phyloP scores from a whole-genome alignment of 208 protist genomes.

The Trypanosoma platydactyli region DNA sequence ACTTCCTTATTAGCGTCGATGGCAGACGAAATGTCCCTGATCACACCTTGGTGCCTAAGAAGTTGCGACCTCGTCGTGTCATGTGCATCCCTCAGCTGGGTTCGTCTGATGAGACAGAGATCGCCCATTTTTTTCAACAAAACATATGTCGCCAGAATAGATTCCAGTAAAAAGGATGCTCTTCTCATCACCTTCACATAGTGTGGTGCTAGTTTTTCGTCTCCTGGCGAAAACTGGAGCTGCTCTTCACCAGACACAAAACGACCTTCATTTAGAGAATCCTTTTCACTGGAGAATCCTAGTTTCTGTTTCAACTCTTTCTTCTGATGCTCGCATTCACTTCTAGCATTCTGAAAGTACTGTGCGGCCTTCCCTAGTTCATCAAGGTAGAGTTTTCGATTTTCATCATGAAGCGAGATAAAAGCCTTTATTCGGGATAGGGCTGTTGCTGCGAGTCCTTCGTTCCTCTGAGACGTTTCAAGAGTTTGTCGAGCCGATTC shows the following conservation, averaged over 20 bases:
- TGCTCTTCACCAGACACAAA: neutral
- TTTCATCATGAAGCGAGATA: constrained; percentile 21
- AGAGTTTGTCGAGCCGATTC: constrained; percentile 9
- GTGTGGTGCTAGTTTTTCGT: constrained; percentile 19
- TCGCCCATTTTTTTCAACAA: constrained; percentile 13
- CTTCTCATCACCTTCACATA: constrained; percentile 12
- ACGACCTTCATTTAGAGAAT: neutral
- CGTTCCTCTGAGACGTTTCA: constrained; percentile 9
- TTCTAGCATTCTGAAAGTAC: constrained; percentile 4
- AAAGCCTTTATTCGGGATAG: constrained; percentile 20
- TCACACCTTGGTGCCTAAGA: constrained; percentile 1
- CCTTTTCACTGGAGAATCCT: constrained; percentile 1
- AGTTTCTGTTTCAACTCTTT: constrained; percentile 15
- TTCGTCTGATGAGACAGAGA: constrained; percentile 12
- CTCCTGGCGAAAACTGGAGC: neutral
- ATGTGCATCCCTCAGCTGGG: constrained; percentile 10
- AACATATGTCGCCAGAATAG: constrained; percentile 3
- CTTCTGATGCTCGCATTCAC: constrained; percentile 15
- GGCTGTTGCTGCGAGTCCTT: constrained; percentile 16
- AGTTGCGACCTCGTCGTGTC: constrained; percentile 5
- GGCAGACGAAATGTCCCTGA: constrained; percentile 11
- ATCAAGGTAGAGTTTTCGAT: neutral
- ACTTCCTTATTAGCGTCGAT: constrained; percentile 7
- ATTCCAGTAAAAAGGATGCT: neutral
- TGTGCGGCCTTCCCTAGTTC: constrained; percentile 1